Base-by-base conservation (phyloP, 1,284 basidiomycete genomes). In the Malassezia japonica region DNA sequence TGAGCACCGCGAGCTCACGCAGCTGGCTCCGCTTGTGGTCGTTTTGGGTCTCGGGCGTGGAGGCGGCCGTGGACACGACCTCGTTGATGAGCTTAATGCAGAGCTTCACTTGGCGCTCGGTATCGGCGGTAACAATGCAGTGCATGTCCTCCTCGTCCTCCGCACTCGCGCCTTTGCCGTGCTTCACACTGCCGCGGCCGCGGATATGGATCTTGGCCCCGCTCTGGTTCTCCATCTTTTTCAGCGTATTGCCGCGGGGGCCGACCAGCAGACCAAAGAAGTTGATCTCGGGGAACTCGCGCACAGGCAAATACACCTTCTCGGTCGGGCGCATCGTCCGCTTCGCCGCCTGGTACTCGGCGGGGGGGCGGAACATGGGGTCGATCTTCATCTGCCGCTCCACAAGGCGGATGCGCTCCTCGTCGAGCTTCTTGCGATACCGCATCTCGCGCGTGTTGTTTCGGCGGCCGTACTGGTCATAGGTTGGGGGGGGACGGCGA, bases 201-300 rank as follows among this genome's bases (percentile, higher is more conserved):
- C 94, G 82, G 64, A 99, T 99, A 61, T 86, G 88, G 68, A 99
- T 98, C 77, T 98, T 98, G 16, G 94, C 94, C 23, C 94, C 94
- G 67, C 85, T 88, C 67, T 98, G 88, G 49, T 87, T 79, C 76
- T 99, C 94, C 94, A 99, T 99, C 75, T 88, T 91, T 80, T 99
- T 99, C 78, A 98, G 77, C 76, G 89, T 92, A 74, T 99, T 98
- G 41, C 94, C 94, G 67, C 94, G 85, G 65, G 94, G 94, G 34
- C 94, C 94, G 57, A 99, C 92, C 54, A 99, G 82, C 55, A 99
- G 79, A 66, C 94, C 94, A 67, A 99, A 98, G 76, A 98, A 99
- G 75, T 99, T 99, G 79, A 99, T 98, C 76, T 98, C 92, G 4
- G 94, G 94, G 70, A 98, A 99, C 76, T 98, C 94, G 74, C 98